Base-by-base conservation (phyloP, 148 eudicot genomes). In the Camellia granthamiana region DNA sequence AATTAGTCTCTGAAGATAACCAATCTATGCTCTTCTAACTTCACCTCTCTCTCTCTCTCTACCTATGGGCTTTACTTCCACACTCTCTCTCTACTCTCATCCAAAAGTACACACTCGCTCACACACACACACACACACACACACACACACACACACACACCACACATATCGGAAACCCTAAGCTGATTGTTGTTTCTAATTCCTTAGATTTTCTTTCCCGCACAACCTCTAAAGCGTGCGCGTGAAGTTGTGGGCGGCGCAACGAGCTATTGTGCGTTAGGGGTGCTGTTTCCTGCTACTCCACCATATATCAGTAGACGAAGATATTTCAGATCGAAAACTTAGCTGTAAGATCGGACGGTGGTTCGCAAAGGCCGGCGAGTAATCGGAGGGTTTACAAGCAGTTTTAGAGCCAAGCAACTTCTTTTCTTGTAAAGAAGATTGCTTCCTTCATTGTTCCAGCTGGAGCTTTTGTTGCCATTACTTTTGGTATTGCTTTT, bases 401-500 rank as follows among this genome's bases (percentile, higher is more conserved):
- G 74, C 84, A 89, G 81, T 89, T 92, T 65, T 90, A 90, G 81
- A 86, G 81, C 3, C 85, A 88, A 83, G 81, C 79, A 21, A 69
- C 89, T 46, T n/a, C 80, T 54, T 82, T 55, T 11, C 90, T 88
- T 9, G 79, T 79, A n/a, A 85, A 85, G 81, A 87, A 86, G 76
- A 79, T 92, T 83, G 92, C 90, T 41, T 84, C 93, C 0, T 68
- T 61, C 78, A 76, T 90, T 78, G 88, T 80, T 47, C 97, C 98
- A n/a, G 90, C 81, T 59, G 98, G 88, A 8, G 69, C 89, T 16
- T 88, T 94, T 54, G 76, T 90, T 5, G 88, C 81, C 14, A 84
- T 83, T 47, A 81, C 95, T 76, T 91, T 91, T 51, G 97, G 97
- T 93, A 90, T 81, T 70, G 77, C 43, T 72, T 79, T 74, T 69